Evolutionary conservation across 768 basidiomycete species (phyloP).

Genomic region (Macrolepiota albuminosa): DNA sequence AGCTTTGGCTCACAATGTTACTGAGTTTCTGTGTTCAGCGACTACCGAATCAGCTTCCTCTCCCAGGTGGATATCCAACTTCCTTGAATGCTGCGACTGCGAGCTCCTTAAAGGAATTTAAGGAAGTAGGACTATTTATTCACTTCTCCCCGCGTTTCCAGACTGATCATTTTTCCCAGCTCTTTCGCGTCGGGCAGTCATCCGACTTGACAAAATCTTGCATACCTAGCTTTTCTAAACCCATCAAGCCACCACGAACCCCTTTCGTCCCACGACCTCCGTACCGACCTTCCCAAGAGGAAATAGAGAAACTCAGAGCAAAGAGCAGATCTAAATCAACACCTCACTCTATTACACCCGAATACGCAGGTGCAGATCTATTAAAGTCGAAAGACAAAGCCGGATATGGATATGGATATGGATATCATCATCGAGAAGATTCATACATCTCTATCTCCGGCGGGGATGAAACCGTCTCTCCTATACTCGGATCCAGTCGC

Average conservation of each 20-base stretch:
- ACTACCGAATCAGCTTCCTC: slow-evolving; percentile 4
- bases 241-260: background rate
- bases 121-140: background rate
- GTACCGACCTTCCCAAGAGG: slow-evolving; percentile 8
- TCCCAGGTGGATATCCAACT: background rate
- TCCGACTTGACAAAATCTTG: background rate
- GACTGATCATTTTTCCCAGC: background rate
- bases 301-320: slow-evolving; percentile 3
- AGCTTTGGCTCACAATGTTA: background rate
- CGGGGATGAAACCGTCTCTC: background rate
- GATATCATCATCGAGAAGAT: no score
- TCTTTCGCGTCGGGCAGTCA: background rate
- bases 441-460: background rate
- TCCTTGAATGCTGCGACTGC: background rate
- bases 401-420: no score
- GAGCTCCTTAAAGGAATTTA: background rate
- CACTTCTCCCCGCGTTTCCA: background rate
- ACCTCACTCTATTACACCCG: background rate
- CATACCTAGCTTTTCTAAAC: background rate
- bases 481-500: background rate
- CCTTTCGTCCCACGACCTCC: slow-evolving; percentile 6
- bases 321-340: background rate
- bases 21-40: background rate
- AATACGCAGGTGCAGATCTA: background rate
- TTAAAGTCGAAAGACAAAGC: no score